Evolutionary conservation across 768 basidiomycete genomes (phyloP).

Genomic region (Mycena chlorophos): DNA sequence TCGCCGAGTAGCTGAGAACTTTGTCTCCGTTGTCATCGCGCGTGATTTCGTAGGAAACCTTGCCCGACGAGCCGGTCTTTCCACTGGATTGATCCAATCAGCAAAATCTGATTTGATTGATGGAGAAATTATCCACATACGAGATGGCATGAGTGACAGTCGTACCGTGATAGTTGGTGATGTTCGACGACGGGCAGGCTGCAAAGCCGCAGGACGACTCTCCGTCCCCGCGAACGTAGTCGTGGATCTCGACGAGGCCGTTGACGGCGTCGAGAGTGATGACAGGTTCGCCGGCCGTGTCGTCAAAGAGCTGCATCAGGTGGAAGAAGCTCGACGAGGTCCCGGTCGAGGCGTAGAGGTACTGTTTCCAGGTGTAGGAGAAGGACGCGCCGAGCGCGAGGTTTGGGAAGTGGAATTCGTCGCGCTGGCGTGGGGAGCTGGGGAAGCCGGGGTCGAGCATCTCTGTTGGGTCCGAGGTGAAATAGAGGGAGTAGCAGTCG

Average conservation of each 20-base stretch:
- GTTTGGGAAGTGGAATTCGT: not conserved
- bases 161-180: slow-evolving; percentile 9
- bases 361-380: not conserved
- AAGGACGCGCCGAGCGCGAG: not conserved
- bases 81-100: not conserved
- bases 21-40: not conserved
- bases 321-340: slow-evolving; percentile 23
- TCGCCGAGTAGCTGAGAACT: not conserved
- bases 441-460: not conserved
- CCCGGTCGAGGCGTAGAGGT: slow-evolving; percentile 9
- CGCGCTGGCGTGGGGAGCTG: not conserved
- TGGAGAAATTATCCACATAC: slow-evolving; percentile 1
- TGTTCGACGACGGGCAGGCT: not conserved
- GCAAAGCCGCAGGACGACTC: slow-evolving; percentile 2
- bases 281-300: slow-evolving; percentile 25
- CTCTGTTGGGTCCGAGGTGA: not conserved
- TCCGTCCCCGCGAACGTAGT: slow-evolving; percentile 25
- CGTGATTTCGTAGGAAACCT: not conserved
- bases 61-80: not conserved
- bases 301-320: slow-evolving; percentile 19
- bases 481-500: not conserved
- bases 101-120: not conserved
- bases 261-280: slow-evolving; percentile 27
- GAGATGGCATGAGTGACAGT: slow-evolving; percentile 8
- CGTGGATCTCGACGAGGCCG: slow-evolving; percentile 29